phyloP scores from a whole-genome alignment of 1,139 yeast species.

The Hyphopichia fennica region DNA sequence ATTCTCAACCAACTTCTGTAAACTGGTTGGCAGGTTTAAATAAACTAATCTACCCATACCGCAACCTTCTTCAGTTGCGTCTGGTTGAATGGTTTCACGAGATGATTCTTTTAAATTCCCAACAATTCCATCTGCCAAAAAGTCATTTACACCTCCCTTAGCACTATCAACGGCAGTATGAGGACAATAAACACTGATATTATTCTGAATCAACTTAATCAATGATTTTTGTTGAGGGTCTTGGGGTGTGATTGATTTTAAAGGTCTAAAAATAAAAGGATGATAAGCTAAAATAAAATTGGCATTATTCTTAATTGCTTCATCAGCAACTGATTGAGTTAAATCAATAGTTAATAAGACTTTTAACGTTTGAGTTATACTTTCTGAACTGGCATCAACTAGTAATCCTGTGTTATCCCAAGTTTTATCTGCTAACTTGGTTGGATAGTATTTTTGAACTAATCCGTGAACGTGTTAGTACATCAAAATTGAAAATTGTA shows the following conservation, averaged over 20 bases:
- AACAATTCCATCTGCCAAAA: constrained; percentile 69
- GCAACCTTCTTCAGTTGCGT: constrained; percentile 39
- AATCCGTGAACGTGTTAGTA: constrained; percentile 14
- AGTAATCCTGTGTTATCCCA: constrained; percentile 96
- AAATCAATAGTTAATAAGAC: constrained; percentile 81
- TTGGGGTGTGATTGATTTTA: constrained; percentile 65
- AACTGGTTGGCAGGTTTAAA: constrained; percentile 42
- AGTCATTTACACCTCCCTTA: constrained; percentile 87
- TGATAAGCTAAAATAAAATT: constrained; percentile 82
- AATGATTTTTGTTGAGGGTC: constrained; percentile 85
- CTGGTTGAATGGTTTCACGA: constrained; percentile 29
- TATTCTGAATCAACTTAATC: constrained; percentile 67
- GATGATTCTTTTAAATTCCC: constrained; percentile 19
- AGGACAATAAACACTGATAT: constrained; percentile 87
- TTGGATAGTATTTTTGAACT: constrained; percentile 73
- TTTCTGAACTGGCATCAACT: constrained; percentile 55
- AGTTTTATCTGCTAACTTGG: constrained; percentile 71
- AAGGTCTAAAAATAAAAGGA: constrained; percentile 89
- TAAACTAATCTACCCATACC: constrained; percentile 84
- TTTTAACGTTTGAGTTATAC: constrained; percentile 16
- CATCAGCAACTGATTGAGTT: constrained; percentile 81
- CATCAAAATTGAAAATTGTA: no score
- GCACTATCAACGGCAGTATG: constrained; percentile 98
- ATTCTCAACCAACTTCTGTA: constrained; percentile 48
- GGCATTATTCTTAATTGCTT: constrained; percentile 59